Evolutionary conservation across 371 early-diverging fungal species (phyloP).

Genomic region (Apophysomyces trapeziformis): DNA sequence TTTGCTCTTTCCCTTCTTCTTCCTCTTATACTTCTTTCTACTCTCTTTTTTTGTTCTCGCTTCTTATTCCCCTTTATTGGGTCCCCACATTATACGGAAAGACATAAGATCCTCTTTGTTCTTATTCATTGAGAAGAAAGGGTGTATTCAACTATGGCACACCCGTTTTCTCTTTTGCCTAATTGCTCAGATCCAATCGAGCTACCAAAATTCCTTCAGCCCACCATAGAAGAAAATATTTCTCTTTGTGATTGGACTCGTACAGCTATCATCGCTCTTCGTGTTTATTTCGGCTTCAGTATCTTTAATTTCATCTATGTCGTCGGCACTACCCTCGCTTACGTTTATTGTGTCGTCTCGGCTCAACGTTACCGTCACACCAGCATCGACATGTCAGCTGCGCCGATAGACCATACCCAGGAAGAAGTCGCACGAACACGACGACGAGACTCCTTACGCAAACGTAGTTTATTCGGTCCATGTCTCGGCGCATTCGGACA

Average conservation of each 20-base stretch:
- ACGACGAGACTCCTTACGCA: slow-evolving; percentile 19
- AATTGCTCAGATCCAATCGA: slow-evolving; percentile 3
- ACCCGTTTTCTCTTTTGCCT: background rate
- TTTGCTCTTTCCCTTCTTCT: background rate
- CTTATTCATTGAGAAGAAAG: too few species aligned
- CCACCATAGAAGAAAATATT: background rate
- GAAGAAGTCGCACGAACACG: slow-evolving; percentile 6
- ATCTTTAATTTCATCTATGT: slow-evolving; percentile 19
- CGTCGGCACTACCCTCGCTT: slow-evolving; percentile 17
- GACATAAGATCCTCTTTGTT: background rate
- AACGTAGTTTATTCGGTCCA: slow-evolving; percentile 21
- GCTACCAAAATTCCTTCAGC: background rate
- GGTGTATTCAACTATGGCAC: background rate
- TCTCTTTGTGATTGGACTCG: background rate
- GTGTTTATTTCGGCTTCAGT: slow-evolving; percentile 14
- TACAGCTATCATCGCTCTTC: slow-evolving; percentile 8
- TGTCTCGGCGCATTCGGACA: slow-evolving; percentile 33
- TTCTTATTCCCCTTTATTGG: background rate
- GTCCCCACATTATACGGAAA: background rate
- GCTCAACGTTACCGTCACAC: slow-evolving; percentile 9
- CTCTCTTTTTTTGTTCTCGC: too few species aligned
- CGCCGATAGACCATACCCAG: slow-evolving; percentile 2
- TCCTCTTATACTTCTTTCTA: too few species aligned
- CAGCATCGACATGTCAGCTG: slow-evolving; percentile 3
- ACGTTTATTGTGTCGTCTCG: slow-evolving; percentile 8